phyloP scores from a whole-genome alignment of 1,284 basidiomycete species.

The Entoloma clypeatum region DNA sequence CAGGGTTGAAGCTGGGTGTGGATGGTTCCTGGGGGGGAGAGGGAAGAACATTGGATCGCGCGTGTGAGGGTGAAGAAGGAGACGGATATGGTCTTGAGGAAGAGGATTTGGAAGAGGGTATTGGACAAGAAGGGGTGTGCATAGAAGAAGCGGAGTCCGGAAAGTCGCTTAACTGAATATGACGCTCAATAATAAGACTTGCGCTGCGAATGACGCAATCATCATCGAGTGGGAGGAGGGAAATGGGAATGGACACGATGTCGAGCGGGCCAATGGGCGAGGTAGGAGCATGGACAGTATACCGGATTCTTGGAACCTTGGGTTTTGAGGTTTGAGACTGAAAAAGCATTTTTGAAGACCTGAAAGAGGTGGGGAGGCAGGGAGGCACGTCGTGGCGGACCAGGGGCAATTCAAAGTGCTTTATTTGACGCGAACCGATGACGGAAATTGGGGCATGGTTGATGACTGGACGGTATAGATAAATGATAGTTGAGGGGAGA shows the following conservation, averaged over 20 bases:
- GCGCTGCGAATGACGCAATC: conserved; percentile 50
- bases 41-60: conserved; percentile 20
- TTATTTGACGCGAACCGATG: conserved; percentile 62
- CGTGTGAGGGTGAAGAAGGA: conserved; percentile 17
- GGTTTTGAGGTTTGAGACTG: conserved; percentile 41
- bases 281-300: conserved; percentile 42
- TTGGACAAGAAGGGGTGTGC: conserved; percentile 21
- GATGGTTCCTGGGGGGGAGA: conserved; percentile 27
- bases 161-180: conserved; percentile 46
- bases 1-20: conserved; percentile 13
- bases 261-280: conserved; percentile 54
- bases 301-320: conserved; percentile 45
- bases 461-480: conserved; percentile 42
- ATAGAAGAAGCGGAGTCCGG: conserved; percentile 22
- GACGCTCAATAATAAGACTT: conserved; percentile 51
- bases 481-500: conserved; percentile 16
- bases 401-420: conserved; percentile 64
- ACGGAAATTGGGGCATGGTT: conserved; percentile 60
- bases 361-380: conserved; percentile 30
- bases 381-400: conserved; percentile 58
- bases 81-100: conserved; percentile 15
- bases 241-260: conserved; percentile 50
- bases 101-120: conserved; percentile 22
- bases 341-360: conserved; percentile 31
- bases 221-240: conserved; percentile 45